Conservation (phyloP, 1,284 basidiomycete species). For the Singerocomus rubriflavus region DNA sequence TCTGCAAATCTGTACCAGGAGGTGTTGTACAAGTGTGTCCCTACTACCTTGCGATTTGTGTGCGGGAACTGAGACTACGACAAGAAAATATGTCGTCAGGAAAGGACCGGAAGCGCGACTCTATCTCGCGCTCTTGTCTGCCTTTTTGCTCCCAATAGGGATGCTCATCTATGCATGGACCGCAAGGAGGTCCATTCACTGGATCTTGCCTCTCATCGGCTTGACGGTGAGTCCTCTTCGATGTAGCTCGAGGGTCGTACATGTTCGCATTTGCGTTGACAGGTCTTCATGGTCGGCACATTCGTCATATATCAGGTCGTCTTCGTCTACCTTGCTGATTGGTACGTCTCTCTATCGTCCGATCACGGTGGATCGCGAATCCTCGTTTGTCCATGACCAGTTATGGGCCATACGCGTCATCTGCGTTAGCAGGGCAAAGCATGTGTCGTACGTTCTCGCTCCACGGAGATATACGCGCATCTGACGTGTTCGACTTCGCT, state of each 20-base stretch:
- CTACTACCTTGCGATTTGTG: conserved; percentile 6
- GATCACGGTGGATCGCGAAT: neutral
- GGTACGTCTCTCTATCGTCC: conserved; percentile 38
- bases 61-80: conserved; percentile 3
- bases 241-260: neutral
- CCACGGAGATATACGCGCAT: neutral
- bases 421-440: conserved; percentile 75
- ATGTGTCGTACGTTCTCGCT: conserved; percentile 50
- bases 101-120: conserved; percentile 64
- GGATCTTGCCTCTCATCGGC: conserved; percentile 46
- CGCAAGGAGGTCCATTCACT: conserved; percentile 27
- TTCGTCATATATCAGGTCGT: conserved; percentile 65
- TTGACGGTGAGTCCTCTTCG: conserved; percentile 36
- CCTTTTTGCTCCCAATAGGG: conserved; percentile 48
- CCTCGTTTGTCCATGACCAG: conserved; percentile 30
- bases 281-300: conserved; percentile 54
- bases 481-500: conserved; percentile 18
- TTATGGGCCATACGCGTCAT: conserved; percentile 73
- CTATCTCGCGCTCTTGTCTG: conserved; percentile 54
- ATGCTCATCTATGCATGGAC: conserved; percentile 54
- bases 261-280: neutral
- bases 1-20: conserved; percentile 43
- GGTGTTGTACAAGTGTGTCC: conserved; percentile 40
- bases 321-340: conserved; percentile 73
- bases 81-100: conserved; percentile 33